Conservation (phyloP, 1,139 yeast species). For the Debaryomyces robertsiae region DNA sequence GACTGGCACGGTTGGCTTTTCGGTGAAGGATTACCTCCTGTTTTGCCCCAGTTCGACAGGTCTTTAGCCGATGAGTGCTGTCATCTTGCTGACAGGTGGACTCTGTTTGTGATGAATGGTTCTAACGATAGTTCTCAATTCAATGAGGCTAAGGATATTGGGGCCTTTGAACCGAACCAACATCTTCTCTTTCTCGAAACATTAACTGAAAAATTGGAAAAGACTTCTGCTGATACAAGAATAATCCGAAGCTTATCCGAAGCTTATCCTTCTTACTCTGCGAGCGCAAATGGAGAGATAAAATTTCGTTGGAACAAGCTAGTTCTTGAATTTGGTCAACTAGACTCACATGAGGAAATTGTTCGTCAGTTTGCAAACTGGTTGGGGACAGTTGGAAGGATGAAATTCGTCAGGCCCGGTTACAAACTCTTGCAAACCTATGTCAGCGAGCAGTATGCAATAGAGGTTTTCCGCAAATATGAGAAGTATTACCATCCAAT, state of each 20-base stretch:
- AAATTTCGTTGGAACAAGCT: slow-evolving; percentile 35
- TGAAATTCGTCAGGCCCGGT: slow-evolving; percentile 49
- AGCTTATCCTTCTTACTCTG: slow-evolving; percentile 29
- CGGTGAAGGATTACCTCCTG: slow-evolving; percentile 34
- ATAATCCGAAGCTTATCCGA: slow-evolving; percentile 24
- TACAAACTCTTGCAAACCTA: slow-evolving; percentile 31
- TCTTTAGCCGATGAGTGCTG: slow-evolving; percentile 37
- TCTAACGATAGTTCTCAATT: slow-evolving; percentile 14
- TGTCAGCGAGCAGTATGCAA: slow-evolving; percentile 35
- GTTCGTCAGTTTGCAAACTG: slow-evolving; percentile 34
- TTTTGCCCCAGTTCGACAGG: slow-evolving; percentile 31
- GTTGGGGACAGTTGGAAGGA: slow-evolving; percentile 47
- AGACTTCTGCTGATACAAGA: slow-evolving; percentile 17
- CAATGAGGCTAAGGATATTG: slow-evolving; percentile 24
- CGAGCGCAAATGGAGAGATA: slow-evolving; percentile 36
- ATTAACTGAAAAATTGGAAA: slow-evolving; percentile 26
- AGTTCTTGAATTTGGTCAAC: slow-evolving; percentile 31
- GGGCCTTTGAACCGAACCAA: slow-evolving; percentile 35
- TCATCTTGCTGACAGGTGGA: slow-evolving; percentile 31
- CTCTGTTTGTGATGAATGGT: slow-evolving; percentile 14
- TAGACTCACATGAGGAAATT: slow-evolving; percentile 19
- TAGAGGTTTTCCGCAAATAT: slow-evolving; percentile 26
- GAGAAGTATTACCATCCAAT: slow-evolving; percentile 41
- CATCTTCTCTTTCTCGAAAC: slow-evolving; percentile 38
- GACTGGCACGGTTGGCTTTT: slow-evolving; percentile 35